Conservation (phyloP, 208 protist genomes). For the Balamuthia mandrillaris region DNA sequence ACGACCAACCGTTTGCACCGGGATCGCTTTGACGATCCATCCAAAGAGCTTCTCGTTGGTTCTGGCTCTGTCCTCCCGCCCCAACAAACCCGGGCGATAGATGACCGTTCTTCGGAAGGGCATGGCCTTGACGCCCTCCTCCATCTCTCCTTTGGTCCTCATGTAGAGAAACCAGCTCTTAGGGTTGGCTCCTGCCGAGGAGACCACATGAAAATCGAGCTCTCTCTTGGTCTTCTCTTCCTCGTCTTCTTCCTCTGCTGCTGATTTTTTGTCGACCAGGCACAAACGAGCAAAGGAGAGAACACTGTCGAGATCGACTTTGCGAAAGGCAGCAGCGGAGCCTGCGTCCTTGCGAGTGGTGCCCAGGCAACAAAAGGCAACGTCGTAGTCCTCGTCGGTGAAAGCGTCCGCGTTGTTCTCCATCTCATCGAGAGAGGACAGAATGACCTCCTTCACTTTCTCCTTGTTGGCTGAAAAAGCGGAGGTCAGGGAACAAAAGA, state of each 20-base stretch:
- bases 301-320: background rate
- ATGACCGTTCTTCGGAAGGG: constrained; percentile 31
- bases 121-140: constrained; percentile 37
- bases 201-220: constrained; percentile 43
- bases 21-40: background rate
- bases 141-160: constrained; percentile 50
- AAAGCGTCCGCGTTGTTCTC: constrained; percentile 32
- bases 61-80: background rate
- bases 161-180: constrained; percentile 56
- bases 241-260: too few species aligned
- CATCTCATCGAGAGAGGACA: constrained; percentile 47
- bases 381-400: background rate
- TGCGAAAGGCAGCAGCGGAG: background rate
- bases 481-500: background rate
- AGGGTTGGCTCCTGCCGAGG: constrained; percentile 21
- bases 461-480: background rate
- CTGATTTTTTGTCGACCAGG: background rate
- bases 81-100: constrained; percentile 41
- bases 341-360: constrained; percentile 40
- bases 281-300: background rate
- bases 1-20: too few species aligned
- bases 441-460: constrained; percentile 50
- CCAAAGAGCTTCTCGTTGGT: background rate
- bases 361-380: constrained; percentile 45
- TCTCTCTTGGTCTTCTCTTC: too few species aligned